A percentile compares a stretch with the other conserved stretches of the same genome.
phyloP scores from a whole-genome alignment of 805 yeast genomes.

The Wickerhamiella azyma region DNA sequence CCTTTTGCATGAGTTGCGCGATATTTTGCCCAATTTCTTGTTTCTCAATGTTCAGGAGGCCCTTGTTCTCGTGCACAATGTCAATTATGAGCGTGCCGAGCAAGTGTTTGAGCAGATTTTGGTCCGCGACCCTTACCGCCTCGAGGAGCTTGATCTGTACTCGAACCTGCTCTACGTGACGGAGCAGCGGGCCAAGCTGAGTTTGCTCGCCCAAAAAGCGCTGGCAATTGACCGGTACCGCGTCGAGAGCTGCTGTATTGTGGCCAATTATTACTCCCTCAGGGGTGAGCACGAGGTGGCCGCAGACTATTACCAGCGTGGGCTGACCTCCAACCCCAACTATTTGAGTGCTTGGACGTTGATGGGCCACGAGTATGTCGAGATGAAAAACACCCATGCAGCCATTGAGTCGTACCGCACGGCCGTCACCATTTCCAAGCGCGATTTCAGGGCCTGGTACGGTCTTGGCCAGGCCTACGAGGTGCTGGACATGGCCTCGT shows the following conservation, averaged over 20 bases:
- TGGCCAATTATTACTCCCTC: conserved; percentile 86
- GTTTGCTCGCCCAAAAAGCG: conserved; percentile 77
- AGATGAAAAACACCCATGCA: conserved; percentile 88
- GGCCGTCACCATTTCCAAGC: conserved; percentile 78
- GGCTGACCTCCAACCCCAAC: conserved; percentile 62
- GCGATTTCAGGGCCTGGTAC: conserved; percentile 95
- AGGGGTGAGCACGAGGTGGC: conserved; percentile 92
- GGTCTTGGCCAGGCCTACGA: conserved; percentile 98
- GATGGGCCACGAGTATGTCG: conserved; percentile 98
- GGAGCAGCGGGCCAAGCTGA: conserved; percentile 74
- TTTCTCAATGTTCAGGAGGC: conserved; percentile 75
- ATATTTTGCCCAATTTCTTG: conserved; percentile 56
- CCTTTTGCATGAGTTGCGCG: conserved; percentile 36
- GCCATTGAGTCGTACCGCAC: conserved; percentile 91
- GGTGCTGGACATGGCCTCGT: conserved; percentile 85
- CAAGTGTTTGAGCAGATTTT: conserved; percentile 62
- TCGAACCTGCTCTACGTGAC: conserved; percentile 92
- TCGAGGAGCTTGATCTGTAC: conserved; percentile 84
- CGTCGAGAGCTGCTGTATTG: conserved; percentile 87
- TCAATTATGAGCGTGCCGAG: conserved; percentile 76
- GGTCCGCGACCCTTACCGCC: conserved; percentile 61
- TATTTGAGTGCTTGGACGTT: conserved; percentile 92
- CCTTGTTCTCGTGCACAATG: conserved; percentile 63
- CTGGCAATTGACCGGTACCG: conserved; percentile 71
- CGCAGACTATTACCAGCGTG: conserved; percentile 81